Percentiles rank a stretch among this genome's conserved stretches.
Conservation (phyloP, 495 filamentous ascomycete genomes). For the Aspergillus cristatus region DNA sequence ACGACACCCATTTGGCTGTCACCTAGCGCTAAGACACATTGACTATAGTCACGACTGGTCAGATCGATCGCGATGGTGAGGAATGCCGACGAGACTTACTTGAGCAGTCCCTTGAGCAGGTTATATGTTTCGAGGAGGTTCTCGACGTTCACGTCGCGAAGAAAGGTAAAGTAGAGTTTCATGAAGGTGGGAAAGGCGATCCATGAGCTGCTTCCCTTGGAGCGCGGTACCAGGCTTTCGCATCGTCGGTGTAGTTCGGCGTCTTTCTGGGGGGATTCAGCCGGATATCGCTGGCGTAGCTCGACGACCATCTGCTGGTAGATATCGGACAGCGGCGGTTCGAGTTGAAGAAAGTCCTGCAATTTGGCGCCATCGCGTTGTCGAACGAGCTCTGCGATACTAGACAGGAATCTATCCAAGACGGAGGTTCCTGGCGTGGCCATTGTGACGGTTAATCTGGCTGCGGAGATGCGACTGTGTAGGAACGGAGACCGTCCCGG, state of each 20-base stretch:
- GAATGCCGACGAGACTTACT: conserved; percentile 39
- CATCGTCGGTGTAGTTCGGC: conserved; percentile 50
- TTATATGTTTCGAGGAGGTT: conserved; percentile 69
- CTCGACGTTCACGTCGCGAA: conserved; percentile 66
- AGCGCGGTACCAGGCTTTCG: conserved; percentile 46
- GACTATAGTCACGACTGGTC: conserved; percentile 27
- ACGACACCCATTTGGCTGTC: conserved; percentile 69
- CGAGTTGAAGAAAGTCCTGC: conserved; percentile 51
- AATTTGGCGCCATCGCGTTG: conserved; percentile 45
- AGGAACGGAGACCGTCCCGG: no score
- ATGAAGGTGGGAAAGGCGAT: conserved; percentile 66
- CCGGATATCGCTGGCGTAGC: conserved; percentile 47
- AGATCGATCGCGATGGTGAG: background rate
- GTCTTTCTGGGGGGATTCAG: conserved; percentile 37
- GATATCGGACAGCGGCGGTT: conserved; percentile 53
- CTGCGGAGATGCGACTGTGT: no score
- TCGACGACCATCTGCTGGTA: conserved; percentile 61
- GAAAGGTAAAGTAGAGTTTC: conserved; percentile 67
- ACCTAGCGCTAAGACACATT: conserved; percentile 70
- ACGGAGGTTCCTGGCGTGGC: conserved; percentile 26
- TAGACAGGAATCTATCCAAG: conserved; percentile 48
- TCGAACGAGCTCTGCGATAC: conserved; percentile 43
- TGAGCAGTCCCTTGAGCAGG: conserved; percentile 58
- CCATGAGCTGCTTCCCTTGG: conserved; percentile 58
- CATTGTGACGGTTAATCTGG: conserved; percentile 14